Evolutionary conservation across 176 grass and related monocot species (phyloP).

Genomic region (Otatea glauca): DNA sequence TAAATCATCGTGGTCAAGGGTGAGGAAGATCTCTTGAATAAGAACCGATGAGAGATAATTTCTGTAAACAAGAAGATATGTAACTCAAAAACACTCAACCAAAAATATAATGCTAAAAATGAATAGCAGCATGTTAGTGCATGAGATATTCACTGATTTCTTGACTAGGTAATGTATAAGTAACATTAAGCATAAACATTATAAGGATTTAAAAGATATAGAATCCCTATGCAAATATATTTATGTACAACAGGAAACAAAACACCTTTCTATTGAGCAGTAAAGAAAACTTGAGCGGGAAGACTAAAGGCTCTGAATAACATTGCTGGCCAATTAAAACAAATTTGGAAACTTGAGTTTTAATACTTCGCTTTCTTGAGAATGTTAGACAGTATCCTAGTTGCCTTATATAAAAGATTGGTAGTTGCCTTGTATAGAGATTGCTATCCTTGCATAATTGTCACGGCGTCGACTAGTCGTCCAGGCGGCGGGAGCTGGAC

Average conservation of each 20-base stretch:
- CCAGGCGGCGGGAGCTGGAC: too few relatives aligned
- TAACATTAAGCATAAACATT: slow-evolving; percentile 7
- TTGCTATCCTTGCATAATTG: too few relatives aligned
- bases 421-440: too few relatives aligned
- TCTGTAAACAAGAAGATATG: slow-evolving; percentile 53
- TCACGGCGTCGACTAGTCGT: too few relatives aligned
- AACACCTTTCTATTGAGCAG: slow-evolving; percentile 11
- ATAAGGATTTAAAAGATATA: slow-evolving; percentile 11
- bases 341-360: background rate
- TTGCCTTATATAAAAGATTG: too few relatives aligned
- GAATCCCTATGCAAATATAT: background rate
- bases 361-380: background rate
- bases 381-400: too few relatives aligned
- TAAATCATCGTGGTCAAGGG: slow-evolving; percentile 98
- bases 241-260: slow-evolving; percentile 6
- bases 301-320: slow-evolving; percentile 3
- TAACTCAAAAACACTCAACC: slow-evolving; percentile 1
- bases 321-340: background rate
- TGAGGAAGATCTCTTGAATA: slow-evolving; percentile 99
- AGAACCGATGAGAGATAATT: slow-evolving; percentile 97
- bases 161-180: slow-evolving; percentile 14
- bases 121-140: background rate
- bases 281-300: background rate
- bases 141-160: background rate
- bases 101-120: slow-evolving; percentile 8